Conservation (phyloP, 306 rosid species). For the Cercis canadensis region DNA sequence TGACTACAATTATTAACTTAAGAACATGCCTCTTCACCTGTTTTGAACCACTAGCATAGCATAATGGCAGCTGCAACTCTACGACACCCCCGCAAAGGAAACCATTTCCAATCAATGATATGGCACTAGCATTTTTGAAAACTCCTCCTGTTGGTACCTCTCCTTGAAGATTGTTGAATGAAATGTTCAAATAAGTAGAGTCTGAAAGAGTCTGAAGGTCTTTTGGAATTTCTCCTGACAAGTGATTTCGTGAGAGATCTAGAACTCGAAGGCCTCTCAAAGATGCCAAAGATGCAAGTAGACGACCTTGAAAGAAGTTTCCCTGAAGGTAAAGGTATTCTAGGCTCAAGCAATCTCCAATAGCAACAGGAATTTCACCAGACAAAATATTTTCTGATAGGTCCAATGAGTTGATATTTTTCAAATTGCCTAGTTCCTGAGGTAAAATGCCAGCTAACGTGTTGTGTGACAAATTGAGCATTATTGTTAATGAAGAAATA, state of each 20-base stretch:
- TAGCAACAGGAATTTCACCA: background rate
- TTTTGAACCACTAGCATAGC: background rate
- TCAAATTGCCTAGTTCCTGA: background rate
- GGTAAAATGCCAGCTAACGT: background rate
- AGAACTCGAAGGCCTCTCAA: background rate
- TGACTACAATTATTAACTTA: background rate
- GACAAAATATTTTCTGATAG: background rate
- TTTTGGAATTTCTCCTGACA: background rate
- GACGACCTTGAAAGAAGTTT: background rate
- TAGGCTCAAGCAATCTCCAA: background rate
- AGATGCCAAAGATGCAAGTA: background rate
- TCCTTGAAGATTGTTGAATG: background rate
- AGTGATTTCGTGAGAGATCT: slow-evolving; percentile 9
- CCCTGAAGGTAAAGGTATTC: background rate
- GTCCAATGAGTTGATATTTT: background rate
- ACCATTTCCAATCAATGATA: background rate
- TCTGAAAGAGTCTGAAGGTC: background rate
- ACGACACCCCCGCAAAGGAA: background rate
- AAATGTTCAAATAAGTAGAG: background rate
- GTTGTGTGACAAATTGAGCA: background rate
- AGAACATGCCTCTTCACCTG: background rate
- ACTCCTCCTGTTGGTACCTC: background rate
- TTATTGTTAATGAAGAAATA: background rate
- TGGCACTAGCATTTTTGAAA: background rate
- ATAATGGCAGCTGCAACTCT: background rate